These are phyloP conservation scores for Dillenia suffruticosa DNA, from an alignment of 164 flowering plant genomes.

Conservation along the genomic window DNA sequence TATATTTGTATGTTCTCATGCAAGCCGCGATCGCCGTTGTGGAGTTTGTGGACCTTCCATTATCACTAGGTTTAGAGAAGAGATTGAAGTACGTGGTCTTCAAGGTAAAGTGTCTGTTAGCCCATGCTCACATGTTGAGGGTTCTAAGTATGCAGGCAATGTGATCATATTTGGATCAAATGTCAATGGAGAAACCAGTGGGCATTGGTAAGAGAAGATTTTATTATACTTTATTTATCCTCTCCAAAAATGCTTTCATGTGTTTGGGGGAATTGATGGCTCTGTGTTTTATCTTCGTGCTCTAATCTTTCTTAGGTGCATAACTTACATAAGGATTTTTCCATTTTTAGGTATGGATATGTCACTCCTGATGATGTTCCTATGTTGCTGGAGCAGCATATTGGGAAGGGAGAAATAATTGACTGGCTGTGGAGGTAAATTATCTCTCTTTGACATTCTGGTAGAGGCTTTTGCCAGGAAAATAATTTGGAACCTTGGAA, in stretches of 20 bases:
- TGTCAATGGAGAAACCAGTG: slow-evolving; percentile 44
- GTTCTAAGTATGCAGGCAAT: slow-evolving; percentile 91
- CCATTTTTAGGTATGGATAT: slow-evolving; percentile 78
- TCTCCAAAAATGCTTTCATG: background rate
- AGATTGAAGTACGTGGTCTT: slow-evolving; percentile 62
- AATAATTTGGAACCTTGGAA: too few relatives aligned
- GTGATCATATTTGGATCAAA: slow-evolving; percentile 75
- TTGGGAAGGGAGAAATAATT: slow-evolving; percentile 68
- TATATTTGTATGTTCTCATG: slow-evolving; percentile 90
- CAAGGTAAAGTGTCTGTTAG: slow-evolving; percentile 74
- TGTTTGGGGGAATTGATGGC: background rate
- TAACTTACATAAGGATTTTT: background rate
- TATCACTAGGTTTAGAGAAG: slow-evolving; percentile 65
- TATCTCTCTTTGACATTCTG: background rate
- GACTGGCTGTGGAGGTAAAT: slow-evolving; percentile 78
- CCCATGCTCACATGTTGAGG: slow-evolving; percentile 94
- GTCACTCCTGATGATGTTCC: slow-evolving; percentile 86
- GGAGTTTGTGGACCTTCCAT: slow-evolving; percentile 90
- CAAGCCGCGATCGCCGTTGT: slow-evolving; percentile 84
- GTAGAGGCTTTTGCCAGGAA: too few relatives aligned
- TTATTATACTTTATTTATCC: background rate
- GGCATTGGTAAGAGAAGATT: slow-evolving; percentile 68
- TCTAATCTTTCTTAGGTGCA: too few relatives aligned
- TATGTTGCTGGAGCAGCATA: slow-evolving; percentile 72
- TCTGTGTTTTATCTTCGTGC: background rate